Conservation (phyloP, 139 green algal species). For the Closterium sp. region DNA sequence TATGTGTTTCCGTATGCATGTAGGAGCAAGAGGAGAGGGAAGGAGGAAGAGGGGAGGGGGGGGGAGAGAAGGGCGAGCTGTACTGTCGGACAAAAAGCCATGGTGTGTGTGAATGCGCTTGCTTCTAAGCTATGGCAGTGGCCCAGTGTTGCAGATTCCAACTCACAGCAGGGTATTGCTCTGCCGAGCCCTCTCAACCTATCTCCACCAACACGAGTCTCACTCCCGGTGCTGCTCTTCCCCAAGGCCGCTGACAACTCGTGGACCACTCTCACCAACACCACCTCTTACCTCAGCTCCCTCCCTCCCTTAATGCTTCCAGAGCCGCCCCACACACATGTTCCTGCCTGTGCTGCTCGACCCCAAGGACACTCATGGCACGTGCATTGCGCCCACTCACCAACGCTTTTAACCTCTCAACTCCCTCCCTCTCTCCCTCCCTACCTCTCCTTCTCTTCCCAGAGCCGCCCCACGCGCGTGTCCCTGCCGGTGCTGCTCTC, state of each 20-base stretch:
- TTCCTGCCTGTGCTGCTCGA: constrained; percentile 60
- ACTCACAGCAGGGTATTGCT: too few relatives aligned
- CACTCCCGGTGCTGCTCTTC: constrained; percentile 59
- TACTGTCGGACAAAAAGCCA: too few relatives aligned
- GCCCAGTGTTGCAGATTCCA: too few relatives aligned
- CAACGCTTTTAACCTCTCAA: too few relatives aligned
- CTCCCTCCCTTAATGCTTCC: neutral
- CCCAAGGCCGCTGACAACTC: constrained; percentile 55
- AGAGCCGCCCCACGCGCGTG: neutral
- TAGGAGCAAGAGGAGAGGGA: too few relatives aligned
- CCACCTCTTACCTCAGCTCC: constrained; percentile 59
- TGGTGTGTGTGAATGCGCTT: too few relatives aligned
- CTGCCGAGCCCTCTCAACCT: too few relatives aligned
- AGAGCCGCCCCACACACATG: neutral
- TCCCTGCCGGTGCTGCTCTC: constrained; percentile 60
- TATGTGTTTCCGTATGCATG: too few relatives aligned
- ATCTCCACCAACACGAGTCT: neutral
- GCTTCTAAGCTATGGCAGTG: too few relatives aligned
- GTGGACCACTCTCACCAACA: constrained; percentile 33
- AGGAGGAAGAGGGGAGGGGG: too few relatives aligned
- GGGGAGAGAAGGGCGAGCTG: too few relatives aligned
- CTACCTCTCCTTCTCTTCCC: neutral
- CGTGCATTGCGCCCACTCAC: constrained; percentile 48
- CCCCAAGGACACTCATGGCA: constrained; percentile 54
- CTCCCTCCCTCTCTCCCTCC: too few relatives aligned